A percentile compares a stretch with the other conserved stretches of the same genome.
Evolutionary conservation across 129 eudicot species (phyloP).

Genomic region (Flaveria linearis): DNA sequence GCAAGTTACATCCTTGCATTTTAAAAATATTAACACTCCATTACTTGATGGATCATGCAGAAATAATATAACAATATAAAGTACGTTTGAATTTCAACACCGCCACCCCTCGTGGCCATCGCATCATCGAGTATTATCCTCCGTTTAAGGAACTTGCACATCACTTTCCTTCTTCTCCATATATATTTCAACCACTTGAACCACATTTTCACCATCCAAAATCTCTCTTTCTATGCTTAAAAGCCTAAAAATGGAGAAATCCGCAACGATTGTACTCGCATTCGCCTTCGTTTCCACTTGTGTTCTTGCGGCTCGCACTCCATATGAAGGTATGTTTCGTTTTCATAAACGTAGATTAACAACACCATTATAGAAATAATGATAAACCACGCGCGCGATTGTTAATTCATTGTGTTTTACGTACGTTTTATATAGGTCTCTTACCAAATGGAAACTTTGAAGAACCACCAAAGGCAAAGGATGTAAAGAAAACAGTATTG

Average conservation of each 20-base stretch:
- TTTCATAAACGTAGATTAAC: not conserved
- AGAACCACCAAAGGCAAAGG: conserved; percentile 54
- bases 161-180: conserved; percentile 18
- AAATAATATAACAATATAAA: not conserved
- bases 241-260: conserved; percentile 35
- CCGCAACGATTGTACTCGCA: conserved; percentile 30
- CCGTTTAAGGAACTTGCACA: not conserved
- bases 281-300: conserved; percentile 35
- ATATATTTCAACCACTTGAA: conserved; percentile 19
- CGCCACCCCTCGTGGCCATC: conserved; percentile 35
- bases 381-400: not conserved
- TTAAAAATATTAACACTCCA: not conserved
- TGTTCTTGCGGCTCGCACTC: conserved; percentile 41
- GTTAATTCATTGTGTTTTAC: not conserved
- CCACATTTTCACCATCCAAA: conserved; percentile 18
- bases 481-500: conserved; percentile 55
- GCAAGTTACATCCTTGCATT: conserved; percentile 2
- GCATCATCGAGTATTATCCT: not conserved
- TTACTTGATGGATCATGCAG: conserved; percentile 25
- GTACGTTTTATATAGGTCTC: conserved; percentile 44
- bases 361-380: too few species aligned
- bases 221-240: not conserved
- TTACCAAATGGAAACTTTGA: conserved; percentile 91
- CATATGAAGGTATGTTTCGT: conserved; percentile 47
- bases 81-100: not conserved